These are phyloP conservation scores for Dillenia turbinata DNA, from an alignment of 164 flowering plant species.

Conservation along the genomic window DNA sequence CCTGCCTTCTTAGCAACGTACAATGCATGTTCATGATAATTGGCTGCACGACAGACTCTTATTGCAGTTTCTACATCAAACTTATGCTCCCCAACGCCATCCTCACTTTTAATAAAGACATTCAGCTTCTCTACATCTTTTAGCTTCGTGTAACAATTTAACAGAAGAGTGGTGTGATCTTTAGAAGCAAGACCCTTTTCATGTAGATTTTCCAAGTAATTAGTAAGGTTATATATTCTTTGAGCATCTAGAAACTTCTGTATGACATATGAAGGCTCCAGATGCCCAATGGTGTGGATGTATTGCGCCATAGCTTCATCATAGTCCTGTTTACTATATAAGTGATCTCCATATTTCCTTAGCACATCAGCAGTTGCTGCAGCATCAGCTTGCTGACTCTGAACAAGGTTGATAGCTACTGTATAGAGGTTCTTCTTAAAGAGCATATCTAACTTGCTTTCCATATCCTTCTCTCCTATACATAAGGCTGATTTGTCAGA, in stretches of 20 bases:
- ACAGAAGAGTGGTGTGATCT: conserved; percentile 93
- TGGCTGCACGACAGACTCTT: conserved; percentile 95
- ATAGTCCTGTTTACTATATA: conserved; percentile 89
- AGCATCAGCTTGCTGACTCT: conserved; percentile 98
- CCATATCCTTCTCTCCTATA: conserved; percentile 97
- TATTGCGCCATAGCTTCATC: conserved; percentile 98
- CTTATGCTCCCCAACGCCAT: conserved; percentile 79
- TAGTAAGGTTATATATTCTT: conserved; percentile 95
- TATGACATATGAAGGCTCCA: conserved; percentile 96
- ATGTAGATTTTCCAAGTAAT: conserved; percentile 93
- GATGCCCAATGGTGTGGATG: conserved; percentile 87
- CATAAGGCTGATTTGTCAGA: conserved; percentile 69
- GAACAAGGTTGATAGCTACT: conserved; percentile 96
- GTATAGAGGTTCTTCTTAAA: conserved; percentile 95
- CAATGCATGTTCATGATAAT: conserved; percentile 99
- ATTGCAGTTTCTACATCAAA: conserved; percentile 99
- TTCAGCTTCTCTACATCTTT: conserved; percentile 92
- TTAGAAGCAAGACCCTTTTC: conserved; percentile 95
- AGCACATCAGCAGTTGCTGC: conserved; percentile 96
- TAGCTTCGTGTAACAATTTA: conserved; percentile 93
- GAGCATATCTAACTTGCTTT: conserved; percentile 97
- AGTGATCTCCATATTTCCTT: conserved; percentile 94
- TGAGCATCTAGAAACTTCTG: conserved; percentile 98
- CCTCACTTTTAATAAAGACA: conserved; percentile 82
- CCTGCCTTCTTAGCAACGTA: conserved; percentile 97